Evolutionary conservation across 2,329 filamentous ascomycete species (phyloP).

Genomic region (Bipolaris sorokiniana): DNA sequence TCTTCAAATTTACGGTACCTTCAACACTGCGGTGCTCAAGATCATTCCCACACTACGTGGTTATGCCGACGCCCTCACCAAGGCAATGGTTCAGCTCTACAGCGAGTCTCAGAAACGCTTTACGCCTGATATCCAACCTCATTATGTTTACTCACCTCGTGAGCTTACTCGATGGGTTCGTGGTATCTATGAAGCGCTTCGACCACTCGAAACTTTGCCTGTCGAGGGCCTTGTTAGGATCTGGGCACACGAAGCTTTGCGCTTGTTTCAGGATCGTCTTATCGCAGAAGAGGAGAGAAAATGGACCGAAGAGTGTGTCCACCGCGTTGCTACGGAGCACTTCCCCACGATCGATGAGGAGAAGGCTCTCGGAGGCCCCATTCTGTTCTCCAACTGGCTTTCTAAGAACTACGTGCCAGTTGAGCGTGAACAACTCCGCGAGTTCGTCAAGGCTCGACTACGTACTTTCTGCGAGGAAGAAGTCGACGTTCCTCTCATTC

Average conservation of each 20-base stretch:
- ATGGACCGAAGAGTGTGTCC: conserved; percentile 91
- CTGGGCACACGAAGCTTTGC: conserved; percentile 96
- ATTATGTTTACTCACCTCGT: conserved; percentile 99
- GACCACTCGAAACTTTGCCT: conserved; percentile 84
- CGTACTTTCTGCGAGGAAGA: conserved; percentile 99
- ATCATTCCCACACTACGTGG: conserved; percentile 94
- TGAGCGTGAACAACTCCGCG: conserved; percentile 89
- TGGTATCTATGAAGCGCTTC: conserved; percentile 95
- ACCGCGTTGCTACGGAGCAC: conserved; percentile 82
- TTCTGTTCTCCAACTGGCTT: conserved; percentile 98
- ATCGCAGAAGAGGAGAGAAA: conserved; percentile 91
- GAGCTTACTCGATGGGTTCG: conserved; percentile 97
- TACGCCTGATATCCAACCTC: conserved; percentile 94
- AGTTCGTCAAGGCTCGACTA: conserved; percentile 95
- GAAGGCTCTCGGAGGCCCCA: conserved; percentile 87
- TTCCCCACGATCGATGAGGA: conserved; percentile 96
- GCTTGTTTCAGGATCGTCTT: conserved; percentile 95
- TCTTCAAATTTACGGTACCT: conserved; percentile 97
- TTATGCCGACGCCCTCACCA: conserved; percentile 90
- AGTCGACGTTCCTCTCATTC: conserved; percentile 94
- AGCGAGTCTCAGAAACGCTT: conserved; percentile 93
- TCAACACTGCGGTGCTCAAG: conserved; percentile 95
- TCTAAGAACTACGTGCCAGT: conserved; percentile 99
- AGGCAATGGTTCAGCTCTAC: conserved; percentile 97
- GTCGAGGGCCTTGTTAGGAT: conserved; percentile 93